Percentiles rank a stretch among this genome's conserved stretches.
Evolutionary conservation across 805 yeast species (phyloP).

Genomic region (Pichia kluyveri): DNA sequence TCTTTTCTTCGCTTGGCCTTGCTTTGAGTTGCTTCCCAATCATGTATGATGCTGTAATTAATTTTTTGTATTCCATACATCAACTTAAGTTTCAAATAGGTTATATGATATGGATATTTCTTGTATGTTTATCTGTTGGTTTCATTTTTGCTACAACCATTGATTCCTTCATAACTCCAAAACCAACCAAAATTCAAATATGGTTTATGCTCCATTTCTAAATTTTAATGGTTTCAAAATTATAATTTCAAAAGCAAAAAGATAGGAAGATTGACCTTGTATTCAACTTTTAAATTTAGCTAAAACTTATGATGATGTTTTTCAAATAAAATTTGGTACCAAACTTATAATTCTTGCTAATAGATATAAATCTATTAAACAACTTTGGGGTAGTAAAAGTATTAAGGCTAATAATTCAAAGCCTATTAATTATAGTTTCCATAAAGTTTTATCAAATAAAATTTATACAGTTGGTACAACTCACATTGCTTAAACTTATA

Average conservation of each 20-base stretch:
- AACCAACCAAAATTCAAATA: slow-evolving; percentile 9
- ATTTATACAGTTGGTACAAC: slow-evolving; percentile 62
- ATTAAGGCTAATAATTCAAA: slow-evolving; percentile 53
- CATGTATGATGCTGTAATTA: too few relatives aligned
- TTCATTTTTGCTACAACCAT: neutral
- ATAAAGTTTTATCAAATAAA: slow-evolving; percentile 45
- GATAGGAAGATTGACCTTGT: slow-evolving; percentile 33
- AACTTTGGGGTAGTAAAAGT: slow-evolving; percentile 41
- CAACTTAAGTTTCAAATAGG: too few relatives aligned
- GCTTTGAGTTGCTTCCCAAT: too few relatives aligned
- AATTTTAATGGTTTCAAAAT: slow-evolving; percentile 19
- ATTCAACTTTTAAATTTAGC: slow-evolving; percentile 37
- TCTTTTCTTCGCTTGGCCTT: too few relatives aligned
- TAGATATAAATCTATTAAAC: slow-evolving; percentile 43
- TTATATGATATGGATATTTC: neutral
- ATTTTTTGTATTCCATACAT: too few relatives aligned
- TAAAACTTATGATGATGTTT: slow-evolving; percentile 36
- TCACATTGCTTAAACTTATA: slow-evolving; percentile 42
- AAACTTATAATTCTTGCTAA: slow-evolving; percentile 57
- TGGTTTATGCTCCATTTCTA: slow-evolving; percentile 14
- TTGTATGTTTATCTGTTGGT: neutral
- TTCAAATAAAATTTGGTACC: slow-evolving; percentile 56
- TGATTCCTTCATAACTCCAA: slow-evolving; percentile 1
- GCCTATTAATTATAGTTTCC: slow-evolving; percentile 61
- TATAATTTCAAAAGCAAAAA: slow-evolving; percentile 18